Percentiles rank a stretch among this genome's conserved stretches.
These are phyloP conservation scores for Azolla pinnata DNA, from an alignment of 75 land plant species.

Conservation along the genomic window DNA sequence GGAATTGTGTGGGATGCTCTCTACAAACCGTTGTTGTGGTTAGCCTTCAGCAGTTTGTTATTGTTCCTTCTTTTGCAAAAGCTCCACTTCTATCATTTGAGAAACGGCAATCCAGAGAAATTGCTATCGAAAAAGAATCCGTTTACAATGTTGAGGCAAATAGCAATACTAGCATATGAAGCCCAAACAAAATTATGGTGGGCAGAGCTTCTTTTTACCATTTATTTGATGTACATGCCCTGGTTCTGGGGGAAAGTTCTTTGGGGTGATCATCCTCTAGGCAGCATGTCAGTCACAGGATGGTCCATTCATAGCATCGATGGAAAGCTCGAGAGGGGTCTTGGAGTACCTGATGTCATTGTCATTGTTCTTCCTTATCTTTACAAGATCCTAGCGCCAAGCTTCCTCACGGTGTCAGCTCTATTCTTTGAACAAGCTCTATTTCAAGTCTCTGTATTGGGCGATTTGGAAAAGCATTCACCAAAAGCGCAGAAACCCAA, in stretches of 20 bases:
- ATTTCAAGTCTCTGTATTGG: too few relatives aligned
- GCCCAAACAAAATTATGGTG: slow-evolving; percentile 23
- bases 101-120: slow-evolving; percentile 2
- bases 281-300: slow-evolving; percentile 26
- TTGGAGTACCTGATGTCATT: slow-evolving; percentile 42
- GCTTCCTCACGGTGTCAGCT: slow-evolving; percentile 22
- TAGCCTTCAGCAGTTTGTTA: slow-evolving; percentile 12
- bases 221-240: slow-evolving; percentile 27
- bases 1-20: slow-evolving; percentile 33
- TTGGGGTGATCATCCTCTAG: slow-evolving; percentile 28
- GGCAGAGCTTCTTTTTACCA: slow-evolving; percentile 11
- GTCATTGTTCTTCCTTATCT: slow-evolving; percentile 36
- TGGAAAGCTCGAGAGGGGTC: background rate
- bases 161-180: too few relatives aligned
- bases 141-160: too few relatives aligned
- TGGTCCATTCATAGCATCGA: slow-evolving; percentile 26
- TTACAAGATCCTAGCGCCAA: slow-evolving; percentile 29
- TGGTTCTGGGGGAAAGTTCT: slow-evolving; percentile 54
- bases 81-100: slow-evolving; percentile 15
- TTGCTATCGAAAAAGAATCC: too few relatives aligned
- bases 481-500: too few relatives aligned
- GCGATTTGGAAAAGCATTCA: too few relatives aligned
- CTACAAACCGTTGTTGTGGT: slow-evolving; percentile 31
- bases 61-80: slow-evolving; percentile 27
- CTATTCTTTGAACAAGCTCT: slow-evolving; percentile 35